Percentiles rank a stretch among this genome's conserved stretches.
phyloP scores from a whole-genome alignment of 768 basidiomycete species.

The Auriculariales sp. region DNA sequence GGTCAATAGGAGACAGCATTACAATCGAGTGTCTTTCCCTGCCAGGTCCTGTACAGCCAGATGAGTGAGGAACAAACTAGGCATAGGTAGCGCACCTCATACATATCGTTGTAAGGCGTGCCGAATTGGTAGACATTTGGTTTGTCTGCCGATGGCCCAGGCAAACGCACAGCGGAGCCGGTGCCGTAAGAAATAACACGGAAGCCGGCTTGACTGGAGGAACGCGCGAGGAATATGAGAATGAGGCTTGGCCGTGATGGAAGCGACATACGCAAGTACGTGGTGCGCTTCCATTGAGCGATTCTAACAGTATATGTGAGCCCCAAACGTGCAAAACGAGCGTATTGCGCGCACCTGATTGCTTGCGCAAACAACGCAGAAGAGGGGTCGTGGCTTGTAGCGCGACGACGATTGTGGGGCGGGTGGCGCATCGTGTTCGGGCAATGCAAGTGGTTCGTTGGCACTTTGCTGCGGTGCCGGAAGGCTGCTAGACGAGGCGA shows the following conservation, averaged over 20 bases:
- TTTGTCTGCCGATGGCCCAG: conserved; percentile 91
- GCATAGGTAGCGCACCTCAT: conserved; percentile 25
- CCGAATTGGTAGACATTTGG: conserved; percentile 96
- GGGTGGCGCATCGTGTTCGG: conserved; percentile 5
- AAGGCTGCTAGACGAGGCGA: background rate
- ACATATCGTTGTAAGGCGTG: conserved; percentile 92
- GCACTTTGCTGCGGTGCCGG: conserved; percentile 9
- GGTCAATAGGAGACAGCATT: conserved; percentile 16
- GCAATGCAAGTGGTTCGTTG: background rate
- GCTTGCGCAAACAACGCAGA: conserved; percentile 98
- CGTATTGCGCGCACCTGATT: conserved; percentile 58
- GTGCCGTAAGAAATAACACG: conserved; percentile 91
- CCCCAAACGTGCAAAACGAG: background rate
- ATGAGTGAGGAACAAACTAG: background rate
- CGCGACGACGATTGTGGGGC: conserved; percentile 4
- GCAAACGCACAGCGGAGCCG: conserved; percentile 90
- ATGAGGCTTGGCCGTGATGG: background rate
- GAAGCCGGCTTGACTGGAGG: conserved; percentile 70
- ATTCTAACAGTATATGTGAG: conserved; percentile 37
- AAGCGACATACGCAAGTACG: conserved; percentile 59
- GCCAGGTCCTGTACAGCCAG: conserved; percentile 38
- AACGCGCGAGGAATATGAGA: background rate
- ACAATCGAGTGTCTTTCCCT: conserved; percentile 74
- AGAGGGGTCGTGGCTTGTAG: conserved; percentile 64
- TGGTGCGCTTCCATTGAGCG: conserved; percentile 97